Percentiles rank a stretch among this genome's conserved stretches.
phyloP scores from a whole-genome alignment of 257 asterid genomes.

The Petunia secreta region DNA sequence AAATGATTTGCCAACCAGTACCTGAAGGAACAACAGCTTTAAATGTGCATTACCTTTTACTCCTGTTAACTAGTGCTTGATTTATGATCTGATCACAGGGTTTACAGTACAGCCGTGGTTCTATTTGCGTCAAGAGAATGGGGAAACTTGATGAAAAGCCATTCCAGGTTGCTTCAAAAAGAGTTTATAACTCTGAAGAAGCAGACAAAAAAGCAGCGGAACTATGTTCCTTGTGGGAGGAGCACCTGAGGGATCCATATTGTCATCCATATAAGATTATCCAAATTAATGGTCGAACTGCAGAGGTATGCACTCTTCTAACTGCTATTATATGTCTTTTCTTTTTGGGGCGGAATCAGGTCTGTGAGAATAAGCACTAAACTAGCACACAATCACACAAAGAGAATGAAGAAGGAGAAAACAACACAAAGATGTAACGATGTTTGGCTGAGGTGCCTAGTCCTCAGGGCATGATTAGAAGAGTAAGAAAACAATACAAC shows the following conservation, averaged over 20 bases:
- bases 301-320: not conserved
- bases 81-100: not conserved
- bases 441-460: too few species aligned
- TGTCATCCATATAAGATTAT: constrained; percentile 29
- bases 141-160: constrained; percentile 25
- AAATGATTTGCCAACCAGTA: too few species aligned
- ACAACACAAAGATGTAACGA: too few species aligned
- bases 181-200: not conserved
- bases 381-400: too few species aligned
- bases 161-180: constrained; percentile 1
- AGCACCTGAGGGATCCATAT: constrained; percentile 17
- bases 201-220: constrained; percentile 6
- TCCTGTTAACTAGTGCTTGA: not conserved
- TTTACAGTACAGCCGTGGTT: not conserved
- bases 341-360: not conserved
- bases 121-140: constrained; percentile 28
- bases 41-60: too few species aligned
- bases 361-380: too few species aligned
- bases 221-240: constrained; percentile 31
- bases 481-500: too few species aligned
- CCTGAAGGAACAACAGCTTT: too few species aligned
- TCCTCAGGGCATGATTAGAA: too few species aligned
- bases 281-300: not conserved
- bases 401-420: too few species aligned
- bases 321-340: not conserved